phyloP scores from a whole-genome alignment of 1,284 basidiomycete species.

The Puccinia polysora region DNA sequence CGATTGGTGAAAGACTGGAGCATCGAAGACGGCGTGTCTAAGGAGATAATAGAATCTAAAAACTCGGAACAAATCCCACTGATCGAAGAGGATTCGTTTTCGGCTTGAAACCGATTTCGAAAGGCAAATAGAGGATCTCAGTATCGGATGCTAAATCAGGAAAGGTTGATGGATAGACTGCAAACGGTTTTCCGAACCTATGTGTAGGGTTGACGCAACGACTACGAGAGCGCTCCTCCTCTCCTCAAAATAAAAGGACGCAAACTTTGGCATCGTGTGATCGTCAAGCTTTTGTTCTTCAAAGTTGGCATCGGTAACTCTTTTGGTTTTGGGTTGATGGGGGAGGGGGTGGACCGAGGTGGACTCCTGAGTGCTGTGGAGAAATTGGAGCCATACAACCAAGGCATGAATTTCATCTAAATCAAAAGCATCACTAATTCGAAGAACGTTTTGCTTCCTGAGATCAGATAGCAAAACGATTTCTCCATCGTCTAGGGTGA shows the following conservation, averaged over 20 bases:
- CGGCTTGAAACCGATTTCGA: no score
- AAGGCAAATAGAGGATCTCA: no score
- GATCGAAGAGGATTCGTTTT: conserved; percentile 39
- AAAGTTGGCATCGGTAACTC: conserved; percentile 3
- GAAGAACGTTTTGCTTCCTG: conserved; percentile 15
- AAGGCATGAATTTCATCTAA: conserved; percentile 30
- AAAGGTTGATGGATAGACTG: background rate
- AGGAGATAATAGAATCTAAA: conserved; percentile 27
- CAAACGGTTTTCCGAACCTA: conserved; percentile 18
- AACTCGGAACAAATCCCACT: conserved; percentile 21
- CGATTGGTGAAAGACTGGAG: conserved; percentile 31
- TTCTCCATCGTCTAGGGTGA: conserved; percentile 11
- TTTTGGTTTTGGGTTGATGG: background rate
- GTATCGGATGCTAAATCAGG: no score
- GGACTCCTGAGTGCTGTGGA: background rate
- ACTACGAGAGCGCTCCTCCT: conserved; percentile 34
- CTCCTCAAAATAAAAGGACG: conserved; percentile 43
- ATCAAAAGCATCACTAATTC: conserved; percentile 29
- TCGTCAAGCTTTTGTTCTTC: conserved; percentile 26
- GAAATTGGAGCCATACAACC: conserved; percentile 38
- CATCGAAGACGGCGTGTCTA: conserved; percentile 24
- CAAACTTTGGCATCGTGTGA: conserved; percentile 7
- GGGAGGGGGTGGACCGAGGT: background rate
- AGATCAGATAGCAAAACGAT: conserved; percentile 28
- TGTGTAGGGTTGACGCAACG: conserved; percentile 26